Conservation (phyloP, 768 basidiomycete species). For the Glaciozyma martinii region DNA sequence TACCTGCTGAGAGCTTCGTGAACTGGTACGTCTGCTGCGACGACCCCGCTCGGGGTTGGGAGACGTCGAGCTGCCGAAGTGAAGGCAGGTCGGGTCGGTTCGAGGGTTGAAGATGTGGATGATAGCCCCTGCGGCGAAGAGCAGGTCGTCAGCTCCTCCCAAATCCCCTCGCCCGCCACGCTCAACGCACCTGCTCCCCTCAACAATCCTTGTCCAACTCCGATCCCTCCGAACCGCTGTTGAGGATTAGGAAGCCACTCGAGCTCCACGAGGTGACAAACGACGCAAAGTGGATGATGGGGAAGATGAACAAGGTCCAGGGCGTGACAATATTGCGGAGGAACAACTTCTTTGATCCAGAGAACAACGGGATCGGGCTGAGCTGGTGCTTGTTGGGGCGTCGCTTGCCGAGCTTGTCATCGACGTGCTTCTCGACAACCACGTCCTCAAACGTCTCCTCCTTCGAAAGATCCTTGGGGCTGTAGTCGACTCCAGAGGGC, state of each 20-base stretch:
- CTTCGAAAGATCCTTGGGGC: not conserved
- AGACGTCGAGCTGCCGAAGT: no score
- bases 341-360: not conserved
- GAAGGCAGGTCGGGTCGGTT: no score
- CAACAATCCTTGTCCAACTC: no score
- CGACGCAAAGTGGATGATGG: not conserved
- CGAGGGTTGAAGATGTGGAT: no score
- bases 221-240: no score
- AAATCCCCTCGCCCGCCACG: no score
- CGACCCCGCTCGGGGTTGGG: no score
- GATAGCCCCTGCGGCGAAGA: no score
- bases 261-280: not conserved
- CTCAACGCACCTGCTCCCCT: no score
- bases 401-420: not conserved
- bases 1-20: no score
- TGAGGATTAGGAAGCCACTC: not conserved
- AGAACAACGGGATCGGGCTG: not conserved
- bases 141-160: no score
- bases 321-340: not conserved
- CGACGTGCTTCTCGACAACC: constrained; percentile 3
- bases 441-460: not conserved
- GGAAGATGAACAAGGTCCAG: not conserved
- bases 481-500: not conserved
- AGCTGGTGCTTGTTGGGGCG: not conserved
- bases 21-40: no score